Evolutionary conservation across 345 rosid species (phyloP).

Genomic region (Citrus hindsii): DNA sequence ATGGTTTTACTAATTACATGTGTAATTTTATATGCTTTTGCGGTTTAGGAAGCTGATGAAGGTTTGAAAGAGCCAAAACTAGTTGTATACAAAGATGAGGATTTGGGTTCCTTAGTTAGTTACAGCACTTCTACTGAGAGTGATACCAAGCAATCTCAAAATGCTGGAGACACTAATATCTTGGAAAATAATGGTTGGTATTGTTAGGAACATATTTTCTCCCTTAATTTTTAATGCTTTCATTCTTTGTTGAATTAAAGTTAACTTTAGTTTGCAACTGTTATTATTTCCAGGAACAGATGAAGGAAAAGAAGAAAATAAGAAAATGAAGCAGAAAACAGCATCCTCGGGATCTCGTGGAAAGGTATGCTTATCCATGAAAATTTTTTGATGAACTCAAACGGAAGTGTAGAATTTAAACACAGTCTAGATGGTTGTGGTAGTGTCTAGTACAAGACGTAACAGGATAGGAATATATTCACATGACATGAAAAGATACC

Average conservation of each 20-base stretch:
- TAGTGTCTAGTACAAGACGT: not conserved
- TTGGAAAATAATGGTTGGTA: constrained; percentile 42
- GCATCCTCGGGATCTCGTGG: constrained; percentile 22
- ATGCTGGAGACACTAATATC: constrained; percentile 23
- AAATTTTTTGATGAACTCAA: not conserved
- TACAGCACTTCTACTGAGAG: constrained; percentile 24
- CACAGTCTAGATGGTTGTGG: not conserved
- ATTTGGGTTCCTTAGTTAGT: constrained; percentile 36
- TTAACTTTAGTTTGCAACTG: not conserved
- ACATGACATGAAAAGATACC: not conserved
- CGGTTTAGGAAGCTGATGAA: constrained; percentile 58
- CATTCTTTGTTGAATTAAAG: constrained; percentile 2
- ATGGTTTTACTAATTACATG: constrained; percentile 4
- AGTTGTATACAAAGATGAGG: constrained; percentile 53
- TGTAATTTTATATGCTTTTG: constrained; percentile 9
- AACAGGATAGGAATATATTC: not conserved
- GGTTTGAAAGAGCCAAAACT: constrained; percentile 67
- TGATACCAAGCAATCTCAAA: constrained; percentile 24
- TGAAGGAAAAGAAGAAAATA: constrained; percentile 27
- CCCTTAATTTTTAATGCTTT: not conserved
- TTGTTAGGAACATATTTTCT: not conserved
- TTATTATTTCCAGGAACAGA: constrained; percentile 42
- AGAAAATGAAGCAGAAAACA: constrained; percentile 26
- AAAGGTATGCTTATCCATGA: constrained; percentile 38
- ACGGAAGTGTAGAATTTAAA: not conserved